Conservation (phyloP, 106 monocot species). For the Chionographis japonica region DNA sequence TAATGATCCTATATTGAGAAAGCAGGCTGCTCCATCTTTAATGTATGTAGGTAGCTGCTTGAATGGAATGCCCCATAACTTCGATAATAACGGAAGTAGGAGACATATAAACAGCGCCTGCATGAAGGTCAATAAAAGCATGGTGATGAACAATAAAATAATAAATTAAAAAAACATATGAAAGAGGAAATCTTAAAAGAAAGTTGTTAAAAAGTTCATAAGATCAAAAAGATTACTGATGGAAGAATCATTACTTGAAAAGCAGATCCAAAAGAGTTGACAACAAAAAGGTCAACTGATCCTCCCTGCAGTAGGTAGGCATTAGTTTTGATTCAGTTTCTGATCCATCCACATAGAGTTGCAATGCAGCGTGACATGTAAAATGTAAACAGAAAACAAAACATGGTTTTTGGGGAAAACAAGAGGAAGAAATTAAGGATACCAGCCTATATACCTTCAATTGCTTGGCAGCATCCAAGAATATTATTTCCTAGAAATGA, state of each 20-base stretch:
- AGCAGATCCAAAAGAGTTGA: slow-evolving; percentile 94
- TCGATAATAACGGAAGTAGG: slow-evolving; percentile 79
- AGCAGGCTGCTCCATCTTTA: slow-evolving; percentile 85
- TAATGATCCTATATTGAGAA: slow-evolving; percentile 80
- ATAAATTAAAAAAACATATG: background rate
- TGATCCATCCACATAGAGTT: no score
- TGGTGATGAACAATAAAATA: background rate
- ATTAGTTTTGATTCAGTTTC: background rate
- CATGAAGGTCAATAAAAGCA: slow-evolving; percentile 10
- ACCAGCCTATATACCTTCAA: slow-evolving; percentile 61
- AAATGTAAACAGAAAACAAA: background rate
- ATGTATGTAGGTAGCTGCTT: slow-evolving; percentile 70
- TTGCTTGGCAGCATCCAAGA: slow-evolving; percentile 67
- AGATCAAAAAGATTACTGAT: background rate
- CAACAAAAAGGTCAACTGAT: slow-evolving; percentile 93
- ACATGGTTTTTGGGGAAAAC: background rate
- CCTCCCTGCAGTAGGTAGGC: slow-evolving; percentile 47
- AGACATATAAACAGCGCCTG: slow-evolving; percentile 94
- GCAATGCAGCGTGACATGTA: background rate
- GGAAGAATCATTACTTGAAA: slow-evolving; percentile 63
- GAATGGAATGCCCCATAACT: slow-evolving; percentile 93
- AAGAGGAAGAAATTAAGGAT: slow-evolving; percentile 8
- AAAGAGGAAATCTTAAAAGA: background rate
- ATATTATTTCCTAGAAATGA: slow-evolving; percentile 79
- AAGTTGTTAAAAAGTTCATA: background rate